phyloP scores from a whole-genome alignment of 2,329 filamentous ascomycete species.

The Microdochium nivale region DNA sequence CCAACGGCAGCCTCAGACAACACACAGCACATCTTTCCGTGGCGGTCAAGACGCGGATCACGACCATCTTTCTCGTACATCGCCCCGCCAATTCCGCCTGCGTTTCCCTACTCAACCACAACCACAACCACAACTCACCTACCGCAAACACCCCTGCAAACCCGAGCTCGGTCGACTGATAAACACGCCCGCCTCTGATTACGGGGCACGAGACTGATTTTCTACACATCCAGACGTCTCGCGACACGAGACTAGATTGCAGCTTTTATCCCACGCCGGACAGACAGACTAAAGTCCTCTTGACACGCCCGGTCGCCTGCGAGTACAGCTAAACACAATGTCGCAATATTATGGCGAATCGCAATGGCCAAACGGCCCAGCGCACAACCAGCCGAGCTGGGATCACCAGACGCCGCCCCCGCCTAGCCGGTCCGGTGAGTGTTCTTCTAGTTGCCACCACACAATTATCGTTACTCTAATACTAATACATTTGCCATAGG shows the following conservation, averaged over 20 bases:
- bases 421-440: conserved; percentile 59
- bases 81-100: no score
- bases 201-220: neutral
- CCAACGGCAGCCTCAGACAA: no score
- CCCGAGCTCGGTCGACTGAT: no score
- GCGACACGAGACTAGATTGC: neutral
- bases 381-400: conserved; percentile 57
- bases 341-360: conserved; percentile 25
- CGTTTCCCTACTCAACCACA: no score
- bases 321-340: conserved; percentile 8
- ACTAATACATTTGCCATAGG: conserved; percentile 32
- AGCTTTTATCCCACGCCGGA: neutral
- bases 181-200: neutral
- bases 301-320: neutral
- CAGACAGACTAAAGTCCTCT: neutral
- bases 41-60: no score
- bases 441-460: neutral
- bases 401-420: conserved; percentile 58
- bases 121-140: no score
- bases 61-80: no score
- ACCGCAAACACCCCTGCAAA: no score
- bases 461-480: conserved; percentile 7
- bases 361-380: conserved; percentile 19
- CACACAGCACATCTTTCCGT: no score
- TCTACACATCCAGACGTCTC: neutral